These are phyloP conservation scores for Tuctoria greenei DNA, from an alignment of 176 grass and related monocot species.

Conservation along the genomic window DNA sequence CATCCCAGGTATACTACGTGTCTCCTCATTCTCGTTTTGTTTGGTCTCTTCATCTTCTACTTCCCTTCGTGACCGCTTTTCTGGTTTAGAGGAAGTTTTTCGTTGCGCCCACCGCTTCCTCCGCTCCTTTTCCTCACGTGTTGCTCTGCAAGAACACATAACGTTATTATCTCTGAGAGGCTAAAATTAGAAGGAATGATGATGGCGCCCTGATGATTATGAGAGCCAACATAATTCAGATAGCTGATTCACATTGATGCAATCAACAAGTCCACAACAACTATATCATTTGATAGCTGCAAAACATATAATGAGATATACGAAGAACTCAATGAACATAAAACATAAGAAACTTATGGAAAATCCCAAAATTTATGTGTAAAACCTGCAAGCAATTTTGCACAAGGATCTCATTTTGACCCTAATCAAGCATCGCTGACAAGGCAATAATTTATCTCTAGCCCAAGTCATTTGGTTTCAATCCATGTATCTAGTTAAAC, in stretches of 20 bases:
- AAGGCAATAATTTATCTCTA: background rate
- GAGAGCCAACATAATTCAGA: slow-evolving; percentile 1
- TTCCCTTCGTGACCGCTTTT: background rate
- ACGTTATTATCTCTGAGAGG: background rate
- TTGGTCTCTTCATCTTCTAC: slow-evolving; percentile 38
- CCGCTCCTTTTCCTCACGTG: slow-evolving; percentile 39
- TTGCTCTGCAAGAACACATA: slow-evolving; percentile 30
- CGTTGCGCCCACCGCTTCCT: slow-evolving; percentile 52
- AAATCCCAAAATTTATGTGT: background rate
- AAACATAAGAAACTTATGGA: background rate
- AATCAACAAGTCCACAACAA: background rate
- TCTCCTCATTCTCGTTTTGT: slow-evolving; percentile 30
- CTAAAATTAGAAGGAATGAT: background rate
- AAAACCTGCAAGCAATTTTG: background rate
- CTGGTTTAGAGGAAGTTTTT: slow-evolving; percentile 43
- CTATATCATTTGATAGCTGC: background rate
- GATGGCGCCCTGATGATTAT: background rate
- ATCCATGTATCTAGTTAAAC: background rate
- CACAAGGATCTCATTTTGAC: background rate
- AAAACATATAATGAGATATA: background rate
- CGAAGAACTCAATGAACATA: background rate
- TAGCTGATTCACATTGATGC: background rate
- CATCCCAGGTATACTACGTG: slow-evolving; percentile 54
- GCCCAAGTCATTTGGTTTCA: background rate
- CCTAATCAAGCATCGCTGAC: background rate